These are phyloP conservation scores for Phyllosticta citrichinensis DNA, from an alignment of 2,329 filamentous ascomycete species.

Conservation along the genomic window DNA sequence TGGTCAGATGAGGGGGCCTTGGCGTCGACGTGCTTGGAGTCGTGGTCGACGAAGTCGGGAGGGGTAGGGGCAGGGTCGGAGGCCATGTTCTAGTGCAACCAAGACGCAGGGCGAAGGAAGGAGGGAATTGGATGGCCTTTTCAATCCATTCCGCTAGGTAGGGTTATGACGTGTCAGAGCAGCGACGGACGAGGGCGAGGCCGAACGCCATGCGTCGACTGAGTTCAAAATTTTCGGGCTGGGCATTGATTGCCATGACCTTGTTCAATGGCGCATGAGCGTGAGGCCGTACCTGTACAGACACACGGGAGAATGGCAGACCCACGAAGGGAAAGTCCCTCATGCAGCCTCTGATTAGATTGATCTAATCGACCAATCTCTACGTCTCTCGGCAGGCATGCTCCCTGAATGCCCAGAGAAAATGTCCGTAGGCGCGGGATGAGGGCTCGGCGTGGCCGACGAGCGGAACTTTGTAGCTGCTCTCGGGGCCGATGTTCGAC, in stretches of 20 bases:
- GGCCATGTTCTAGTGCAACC: not conserved
- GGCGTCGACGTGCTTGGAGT: slow-evolving; percentile 4
- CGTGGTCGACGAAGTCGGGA: not conserved
- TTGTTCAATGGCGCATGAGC: not conserved
- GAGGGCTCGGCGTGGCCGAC: not conserved
- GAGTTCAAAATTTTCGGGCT: not conserved
- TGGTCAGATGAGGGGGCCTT: slow-evolving; percentile 1
- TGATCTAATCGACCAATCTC: not conserved
- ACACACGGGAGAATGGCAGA: not conserved
- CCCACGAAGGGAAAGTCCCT: not conserved
- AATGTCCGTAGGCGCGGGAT: not conserved
- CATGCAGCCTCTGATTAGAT: not conserved
- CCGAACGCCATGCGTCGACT: not conserved
- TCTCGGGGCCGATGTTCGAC: not conserved
- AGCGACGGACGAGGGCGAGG: not conserved
- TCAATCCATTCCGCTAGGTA: not conserved
- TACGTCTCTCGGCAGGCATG: not conserved
- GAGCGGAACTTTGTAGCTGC: not conserved
- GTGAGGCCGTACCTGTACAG: not conserved
- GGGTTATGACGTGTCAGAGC: not conserved
- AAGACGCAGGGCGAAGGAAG: not conserved
- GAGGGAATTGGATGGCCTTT: not conserved
- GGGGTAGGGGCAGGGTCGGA: not conserved
- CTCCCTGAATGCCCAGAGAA: not conserved
- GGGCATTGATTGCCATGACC: not conserved